These are phyloP conservation scores for Crithidia acanthocephali DNA, from an alignment of 208 protist species.

Conservation along the genomic window DNA sequence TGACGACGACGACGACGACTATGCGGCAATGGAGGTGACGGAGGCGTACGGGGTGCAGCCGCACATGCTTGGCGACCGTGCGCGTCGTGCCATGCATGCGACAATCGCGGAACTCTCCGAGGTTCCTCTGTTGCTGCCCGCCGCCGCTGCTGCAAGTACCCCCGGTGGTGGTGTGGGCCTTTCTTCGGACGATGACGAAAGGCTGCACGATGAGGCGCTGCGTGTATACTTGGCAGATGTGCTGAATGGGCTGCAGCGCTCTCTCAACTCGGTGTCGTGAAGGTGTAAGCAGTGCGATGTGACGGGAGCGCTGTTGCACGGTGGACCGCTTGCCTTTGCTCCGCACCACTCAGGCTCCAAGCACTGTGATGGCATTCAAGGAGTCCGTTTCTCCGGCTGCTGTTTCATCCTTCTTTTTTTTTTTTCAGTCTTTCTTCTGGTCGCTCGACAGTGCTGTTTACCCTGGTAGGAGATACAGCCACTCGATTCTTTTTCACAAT, in stretches of 20 bases:
- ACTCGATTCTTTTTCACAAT: no score
- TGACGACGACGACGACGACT: background rate
- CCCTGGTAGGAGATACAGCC: no score
- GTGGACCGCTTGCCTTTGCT: no score
- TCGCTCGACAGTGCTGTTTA: no score
- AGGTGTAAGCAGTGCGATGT: no score
- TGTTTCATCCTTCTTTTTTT: no score
- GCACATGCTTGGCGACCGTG: constrained; percentile 29
- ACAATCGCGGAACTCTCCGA: constrained; percentile 24
- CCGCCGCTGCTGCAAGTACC: background rate
- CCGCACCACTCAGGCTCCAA: no score
- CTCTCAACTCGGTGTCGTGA: constrained; percentile 40
- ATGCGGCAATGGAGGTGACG: background rate
- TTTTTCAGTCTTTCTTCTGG: no score
- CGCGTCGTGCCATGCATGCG: constrained; percentile 11
- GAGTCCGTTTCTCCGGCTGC: no score
- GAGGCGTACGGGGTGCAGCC: constrained; percentile 12
- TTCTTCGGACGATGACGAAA: constrained; percentile 2
- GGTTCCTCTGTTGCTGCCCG: constrained; percentile 16
- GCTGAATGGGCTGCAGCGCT: constrained; percentile 56
- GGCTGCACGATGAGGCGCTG: constrained; percentile 42
- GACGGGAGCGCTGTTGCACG: no score
- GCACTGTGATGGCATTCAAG: no score
- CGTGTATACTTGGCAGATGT: constrained; percentile 56
- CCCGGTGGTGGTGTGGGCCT: background rate